Evolutionary conservation across 805 yeast genomes (phyloP), one percentile per base, ranked within the genome.

Genomic region (Saturnispora gosingensis): DNA sequence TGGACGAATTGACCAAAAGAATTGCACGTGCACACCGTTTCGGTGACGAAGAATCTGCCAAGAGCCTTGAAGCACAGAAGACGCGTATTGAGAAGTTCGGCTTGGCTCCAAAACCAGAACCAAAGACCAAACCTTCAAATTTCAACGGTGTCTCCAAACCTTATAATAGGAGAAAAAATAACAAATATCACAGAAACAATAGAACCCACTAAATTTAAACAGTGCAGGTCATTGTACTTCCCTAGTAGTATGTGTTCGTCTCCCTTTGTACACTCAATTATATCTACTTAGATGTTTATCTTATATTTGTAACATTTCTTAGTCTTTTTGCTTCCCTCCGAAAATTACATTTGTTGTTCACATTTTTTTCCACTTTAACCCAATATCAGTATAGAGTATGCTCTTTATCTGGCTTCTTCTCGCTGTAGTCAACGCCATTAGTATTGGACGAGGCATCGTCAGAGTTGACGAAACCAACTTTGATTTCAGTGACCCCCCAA

Each of bases 21-120:
- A 74, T 88, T 51, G 72, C 72, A 47, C 77, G 97, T 61, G 85
- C 89, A 16, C 78, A 79, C 62, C 86, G 87, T 65, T 90, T 89
- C 60, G 93, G 91, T 22, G 77, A 74, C 55, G 88, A 82, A 49
- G 69, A 70, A 13, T 64, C 60, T 30, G 70, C 69, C 20, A 76
- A 78, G 25, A 72, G 72, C 38, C 78, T 85, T 46, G 79, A 79
- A 61, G 80, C 78, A 55, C 82, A 79, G 54, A 70, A 88, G 59
- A 74, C 73, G 36, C 79, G 96, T 63, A 80, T 89, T 56, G 83
- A 83, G 64, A 88, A 87, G 71, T 90, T 88, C 63, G 98, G 97
- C 28, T 78, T 88, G 47, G 84, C 82, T 55, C 64, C 74, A 46
- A 46, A 46, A 22, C 20, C 51, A 34, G 36, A 35, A 40, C 16